Conservation (phyloP, 2,329 filamentous ascomycete species). For the Mollisiaceae sp. region DNA sequence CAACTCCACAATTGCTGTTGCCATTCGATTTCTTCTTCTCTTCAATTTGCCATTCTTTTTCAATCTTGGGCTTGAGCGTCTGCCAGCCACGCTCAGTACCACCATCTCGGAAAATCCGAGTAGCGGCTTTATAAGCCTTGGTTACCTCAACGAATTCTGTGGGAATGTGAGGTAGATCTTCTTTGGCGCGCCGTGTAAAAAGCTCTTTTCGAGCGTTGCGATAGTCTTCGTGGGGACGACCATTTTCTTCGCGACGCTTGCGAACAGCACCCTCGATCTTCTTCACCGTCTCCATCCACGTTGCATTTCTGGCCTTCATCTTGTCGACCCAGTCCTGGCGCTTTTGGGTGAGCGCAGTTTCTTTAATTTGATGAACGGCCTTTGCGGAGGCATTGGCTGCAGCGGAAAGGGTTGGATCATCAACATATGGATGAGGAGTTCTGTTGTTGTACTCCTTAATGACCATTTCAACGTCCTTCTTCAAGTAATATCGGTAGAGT, state of each 20-base stretch:
- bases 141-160: constrained; percentile 34
- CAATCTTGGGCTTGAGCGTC: constrained; percentile 41
- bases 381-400: constrained; percentile 34
- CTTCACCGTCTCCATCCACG: constrained; percentile 38
- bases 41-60: constrained; percentile 31
- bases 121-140: constrained; percentile 39
- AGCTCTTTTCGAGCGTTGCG: constrained; percentile 36
- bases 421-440: constrained; percentile 32
- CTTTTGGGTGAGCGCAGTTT: constrained; percentile 32
- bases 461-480: constrained; percentile 34
- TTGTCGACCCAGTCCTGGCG: constrained; percentile 35
- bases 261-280: constrained; percentile 38
- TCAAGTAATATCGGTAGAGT: constrained; percentile 40
- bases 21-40: constrained; percentile 1
- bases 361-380: constrained; percentile 32
- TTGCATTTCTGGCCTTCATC: constrained; percentile 36
- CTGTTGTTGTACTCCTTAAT: constrained; percentile 39
- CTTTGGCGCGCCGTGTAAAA: constrained; percentile 35
- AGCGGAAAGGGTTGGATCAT: constrained; percentile 35
- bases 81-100: constrained; percentile 42
- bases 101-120: constrained; percentile 39
- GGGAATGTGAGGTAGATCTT: constrained; percentile 38
- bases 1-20: not conserved
- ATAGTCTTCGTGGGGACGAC: constrained; percentile 35
- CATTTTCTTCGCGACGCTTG: constrained; percentile 31